Evolutionary conservation across 2,329 filamentous ascomycete genomes (phyloP).

Genomic region (Cercospora nicotianae): DNA sequence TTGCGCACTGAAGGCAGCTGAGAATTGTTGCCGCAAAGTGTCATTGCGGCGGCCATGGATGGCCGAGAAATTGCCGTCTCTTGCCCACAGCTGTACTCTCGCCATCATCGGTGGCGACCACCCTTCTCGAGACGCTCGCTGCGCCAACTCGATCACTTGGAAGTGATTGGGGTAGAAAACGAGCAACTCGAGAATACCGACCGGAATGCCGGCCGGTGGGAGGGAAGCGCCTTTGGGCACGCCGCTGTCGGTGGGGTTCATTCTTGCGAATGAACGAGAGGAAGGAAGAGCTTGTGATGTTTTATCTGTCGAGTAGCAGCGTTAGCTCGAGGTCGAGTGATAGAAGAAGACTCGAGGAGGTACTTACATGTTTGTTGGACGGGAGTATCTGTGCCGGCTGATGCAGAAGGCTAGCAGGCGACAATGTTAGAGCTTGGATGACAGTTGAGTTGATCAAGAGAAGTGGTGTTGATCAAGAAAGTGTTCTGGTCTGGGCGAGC

Average conservation of each 20-base stretch:
- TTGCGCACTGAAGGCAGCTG: background rate
- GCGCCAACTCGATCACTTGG: background rate
- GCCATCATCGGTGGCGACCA: constrained; percentile 19
- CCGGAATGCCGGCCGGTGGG: constrained; percentile 6
- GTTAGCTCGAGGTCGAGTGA: background rate
- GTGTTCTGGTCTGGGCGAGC: background rate
- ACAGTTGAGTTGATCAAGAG: background rate
- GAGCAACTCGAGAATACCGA: constrained; percentile 6
- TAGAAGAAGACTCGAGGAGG: background rate
- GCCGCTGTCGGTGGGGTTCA: background rate
- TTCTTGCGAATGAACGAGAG: background rate
- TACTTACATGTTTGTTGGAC: background rate
- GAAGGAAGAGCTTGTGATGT: background rate
- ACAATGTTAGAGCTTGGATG: background rate
- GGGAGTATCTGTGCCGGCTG: background rate
- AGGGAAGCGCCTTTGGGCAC: background rate
- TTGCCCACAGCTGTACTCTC: constrained; percentile 14
- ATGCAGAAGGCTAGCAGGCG: background rate
- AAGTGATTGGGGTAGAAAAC: constrained; percentile 11
- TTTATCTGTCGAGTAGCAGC: background rate
- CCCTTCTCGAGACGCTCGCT: background rate
- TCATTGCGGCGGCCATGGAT: constrained; percentile 1
- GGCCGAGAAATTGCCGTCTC: background rate
- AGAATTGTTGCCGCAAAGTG: constrained; percentile 2
- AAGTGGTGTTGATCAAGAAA: background rate